Evolutionary conservation across 1,284 basidiomycete genomes (phyloP).

Genomic region (Microbotryomycetes sp.): DNA sequence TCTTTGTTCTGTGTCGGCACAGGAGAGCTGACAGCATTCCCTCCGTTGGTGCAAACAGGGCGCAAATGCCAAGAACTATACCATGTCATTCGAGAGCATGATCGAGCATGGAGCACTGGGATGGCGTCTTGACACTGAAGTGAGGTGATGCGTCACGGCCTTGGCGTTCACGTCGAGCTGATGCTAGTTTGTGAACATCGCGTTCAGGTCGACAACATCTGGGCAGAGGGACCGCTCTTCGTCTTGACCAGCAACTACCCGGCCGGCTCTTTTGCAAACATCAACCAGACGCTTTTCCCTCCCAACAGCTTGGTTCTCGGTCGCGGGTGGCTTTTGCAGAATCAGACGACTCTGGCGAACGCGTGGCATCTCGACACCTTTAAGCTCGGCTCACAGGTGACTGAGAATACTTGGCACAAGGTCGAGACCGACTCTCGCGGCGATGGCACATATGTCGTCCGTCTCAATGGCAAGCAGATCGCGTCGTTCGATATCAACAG

Average conservation of each 20-base stretch:
- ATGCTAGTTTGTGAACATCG: not conserved
- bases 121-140: conserved; percentile 2
- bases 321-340: conserved; percentile 5
- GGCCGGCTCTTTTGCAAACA: conserved; percentile 2
- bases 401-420: conserved; percentile 7
- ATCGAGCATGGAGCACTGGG: conserved; percentile 6
- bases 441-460: conserved; percentile 3
- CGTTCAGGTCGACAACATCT: conserved; percentile 1
- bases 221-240: not conserved
- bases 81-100: conserved; percentile 9
- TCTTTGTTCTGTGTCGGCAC: no score
- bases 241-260: conserved; percentile 4
- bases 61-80: conserved; percentile 6
- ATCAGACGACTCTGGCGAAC: not conserved
- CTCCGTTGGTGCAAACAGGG: no score
- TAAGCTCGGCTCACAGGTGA: not conserved
- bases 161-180: not conserved
- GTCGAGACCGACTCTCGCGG: conserved; percentile 2
- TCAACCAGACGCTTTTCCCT: conserved; percentile 7
- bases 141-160: not conserved
- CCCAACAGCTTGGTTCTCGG: conserved; percentile 7
- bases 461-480: conserved; percentile 9
- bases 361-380: conserved; percentile 1
- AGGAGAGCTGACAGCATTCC: no score
- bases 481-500: conserved; percentile 6